These are phyloP conservation scores for Teratosphaeria zuluensis DNA, from an alignment of 2,329 filamentous ascomycete genomes.

Conservation along the genomic window DNA sequence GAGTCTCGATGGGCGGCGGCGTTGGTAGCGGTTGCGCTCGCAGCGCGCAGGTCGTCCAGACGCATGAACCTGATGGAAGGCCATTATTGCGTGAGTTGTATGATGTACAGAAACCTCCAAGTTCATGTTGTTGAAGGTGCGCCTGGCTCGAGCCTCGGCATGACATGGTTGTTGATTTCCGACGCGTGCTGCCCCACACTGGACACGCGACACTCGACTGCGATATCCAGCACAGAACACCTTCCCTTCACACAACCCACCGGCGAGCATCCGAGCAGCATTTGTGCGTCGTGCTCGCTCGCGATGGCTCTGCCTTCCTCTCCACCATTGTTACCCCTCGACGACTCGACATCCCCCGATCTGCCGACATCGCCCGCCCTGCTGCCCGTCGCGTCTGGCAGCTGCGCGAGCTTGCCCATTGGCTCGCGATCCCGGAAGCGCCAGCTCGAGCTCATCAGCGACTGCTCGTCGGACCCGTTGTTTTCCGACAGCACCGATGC, in stretches of 20 bases:
- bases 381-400: constrained; percentile 8
- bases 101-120: no score
- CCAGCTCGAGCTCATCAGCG: constrained; percentile 8
- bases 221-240: neutral
- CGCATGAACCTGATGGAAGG: no score
- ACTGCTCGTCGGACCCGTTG: constrained; percentile 45
- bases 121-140: no score
- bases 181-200: neutral
- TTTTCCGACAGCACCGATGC: constrained; percentile 55
- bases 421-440: constrained; percentile 18
- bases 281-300: constrained; percentile 1
- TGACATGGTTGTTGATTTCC: neutral
- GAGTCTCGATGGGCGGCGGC: no score
- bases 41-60: no score
- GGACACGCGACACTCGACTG: neutral
- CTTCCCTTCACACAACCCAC: neutral
- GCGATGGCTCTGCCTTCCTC: constrained; percentile 25
- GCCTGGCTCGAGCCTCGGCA: neutral
- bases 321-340: constrained; percentile 18
- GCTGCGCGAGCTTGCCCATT: constrained; percentile 3
- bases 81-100: no score
- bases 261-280: neutral
- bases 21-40: no score
- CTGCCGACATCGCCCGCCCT: constrained; percentile 14
- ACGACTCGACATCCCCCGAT: neutral